Evolutionary conservation across 805 yeast species (phyloP).

Genomic region (Saturnispora bothae): DNA sequence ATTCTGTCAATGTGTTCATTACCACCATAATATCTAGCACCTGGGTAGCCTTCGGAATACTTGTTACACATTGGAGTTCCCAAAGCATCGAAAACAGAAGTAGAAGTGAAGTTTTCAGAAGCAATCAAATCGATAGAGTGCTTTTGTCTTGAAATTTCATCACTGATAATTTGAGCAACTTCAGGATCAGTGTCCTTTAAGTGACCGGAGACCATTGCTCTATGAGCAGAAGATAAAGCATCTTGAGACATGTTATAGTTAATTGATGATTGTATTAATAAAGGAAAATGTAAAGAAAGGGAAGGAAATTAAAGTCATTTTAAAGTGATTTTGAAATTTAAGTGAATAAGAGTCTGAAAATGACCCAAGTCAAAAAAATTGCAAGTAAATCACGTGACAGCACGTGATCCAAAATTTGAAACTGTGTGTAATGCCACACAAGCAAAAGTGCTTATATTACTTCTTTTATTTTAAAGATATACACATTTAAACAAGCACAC

Average conservation of each 20-base stretch:
- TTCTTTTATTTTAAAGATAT: neutral
- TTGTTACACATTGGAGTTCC: conserved; percentile 97
- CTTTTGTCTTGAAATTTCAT: conserved; percentile 78
- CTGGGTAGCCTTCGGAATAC: conserved; percentile 98
- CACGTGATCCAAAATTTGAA: too few species aligned
- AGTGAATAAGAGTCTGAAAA: too few species aligned
- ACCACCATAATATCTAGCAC: conserved; percentile 97
- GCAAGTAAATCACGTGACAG: too few species aligned
- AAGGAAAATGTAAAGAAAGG: too few species aligned
- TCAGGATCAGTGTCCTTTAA: conserved; percentile 72
- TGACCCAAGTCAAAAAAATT: too few species aligned
- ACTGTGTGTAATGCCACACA: too few species aligned
- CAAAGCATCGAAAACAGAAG: conserved; percentile 84
- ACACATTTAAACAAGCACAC: neutral
- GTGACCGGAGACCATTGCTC: conserved; percentile 52
- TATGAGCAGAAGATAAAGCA: conserved; percentile 60
- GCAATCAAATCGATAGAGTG: conserved; percentile 89
- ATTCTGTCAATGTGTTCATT: conserved; percentile 88
- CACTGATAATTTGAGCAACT: conserved; percentile 63
- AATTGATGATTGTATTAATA: too few species aligned
- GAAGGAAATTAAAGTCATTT: too few species aligned
- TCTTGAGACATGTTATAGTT: conserved; percentile 29
- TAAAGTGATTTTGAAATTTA: too few species aligned
- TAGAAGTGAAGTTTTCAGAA: conserved; percentile 92
- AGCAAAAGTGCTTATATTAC: neutral